phyloP scores from a whole-genome alignment of 257 asterid species.

The Solanum verrucosum region DNA sequence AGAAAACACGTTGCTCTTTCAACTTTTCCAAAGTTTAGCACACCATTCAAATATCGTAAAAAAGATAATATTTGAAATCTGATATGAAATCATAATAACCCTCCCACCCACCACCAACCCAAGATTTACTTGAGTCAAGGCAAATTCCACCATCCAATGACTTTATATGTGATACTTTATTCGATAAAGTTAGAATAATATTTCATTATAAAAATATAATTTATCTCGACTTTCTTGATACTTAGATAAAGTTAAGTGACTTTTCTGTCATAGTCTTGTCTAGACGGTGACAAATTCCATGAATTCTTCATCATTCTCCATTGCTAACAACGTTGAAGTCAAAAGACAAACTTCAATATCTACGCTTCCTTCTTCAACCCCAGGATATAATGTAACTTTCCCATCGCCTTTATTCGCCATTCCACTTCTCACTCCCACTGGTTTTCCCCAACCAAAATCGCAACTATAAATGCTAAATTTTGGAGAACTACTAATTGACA shows the following conservation, averaged over 20 bases:
- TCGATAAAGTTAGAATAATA: no score
- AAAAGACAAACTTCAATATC: constrained; percentile 36
- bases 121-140: no score
- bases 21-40: no score
- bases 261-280: neutral
- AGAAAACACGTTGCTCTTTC: no score
- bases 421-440: constrained; percentile 46
- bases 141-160: no score
- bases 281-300: constrained; percentile 9
- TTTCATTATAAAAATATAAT: no score
- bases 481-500: constrained; percentile 32
- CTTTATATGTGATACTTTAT: no score
- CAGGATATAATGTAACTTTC: constrained; percentile 25
- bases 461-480: constrained; percentile 23
- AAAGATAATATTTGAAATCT: no score
- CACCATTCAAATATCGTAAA: no score
- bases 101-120: no score
- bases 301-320: constrained; percentile 29
- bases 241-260: neutral
- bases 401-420: constrained; percentile 22
- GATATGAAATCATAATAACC: no score
- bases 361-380: constrained; percentile 33
- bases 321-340: constrained; percentile 17
- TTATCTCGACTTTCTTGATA: no score
- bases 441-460: constrained; percentile 28